Base-by-base conservation (phyloP, 441 rosid genomes). In the Oxalis stricta region DNA sequence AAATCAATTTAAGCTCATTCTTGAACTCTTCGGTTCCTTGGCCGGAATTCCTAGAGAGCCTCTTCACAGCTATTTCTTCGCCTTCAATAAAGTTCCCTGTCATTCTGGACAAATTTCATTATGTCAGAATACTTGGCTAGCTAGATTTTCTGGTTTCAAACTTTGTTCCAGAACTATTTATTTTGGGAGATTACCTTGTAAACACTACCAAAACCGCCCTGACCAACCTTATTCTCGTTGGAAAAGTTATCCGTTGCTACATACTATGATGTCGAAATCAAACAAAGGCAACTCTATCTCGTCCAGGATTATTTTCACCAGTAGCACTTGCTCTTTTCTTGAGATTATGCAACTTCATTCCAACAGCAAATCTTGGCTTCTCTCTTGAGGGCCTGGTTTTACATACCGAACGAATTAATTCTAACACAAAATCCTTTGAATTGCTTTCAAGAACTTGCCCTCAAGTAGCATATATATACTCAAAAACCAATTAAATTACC, bases 191-290 rank as follows among this genome's bases (percentile, higher is more conserved):
- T 58, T 72, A 84, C 89, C 93, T 69, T 75, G 64, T 84, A 82
- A 33, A 87, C 95, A 8, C 49, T 29, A 9, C 97, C 95, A 31
- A 84, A 87, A 23, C 89, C 95, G 12, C 95, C 93, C 52, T 75
- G 76, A 18, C 93, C 93, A 3, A 84, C 65, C 55, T 69, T 76
- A 47, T 73, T 73, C 20, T 65, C 47, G 0, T 59, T 62, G 5
- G 77, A 48, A 29, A 84, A 84, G 59, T 75, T 65, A 23, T 66
- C 14, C 0, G 93, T 84, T 15, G 87, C 86, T 1, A 34, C 54
- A n/a, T 22, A 59, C 68, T 20, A 87, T 46, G 20, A 68, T 63
- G 12, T 41, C 59, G 51, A 81, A 74, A 53, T 78, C 77, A 48
- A 78, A 64, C 45, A 75, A 38, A 2, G 89, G 94, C 33, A 87